Base-by-base conservation (phyloP, 1,284 basidiomycete species). In the Mycosarcoma mackinlayi region DNA sequence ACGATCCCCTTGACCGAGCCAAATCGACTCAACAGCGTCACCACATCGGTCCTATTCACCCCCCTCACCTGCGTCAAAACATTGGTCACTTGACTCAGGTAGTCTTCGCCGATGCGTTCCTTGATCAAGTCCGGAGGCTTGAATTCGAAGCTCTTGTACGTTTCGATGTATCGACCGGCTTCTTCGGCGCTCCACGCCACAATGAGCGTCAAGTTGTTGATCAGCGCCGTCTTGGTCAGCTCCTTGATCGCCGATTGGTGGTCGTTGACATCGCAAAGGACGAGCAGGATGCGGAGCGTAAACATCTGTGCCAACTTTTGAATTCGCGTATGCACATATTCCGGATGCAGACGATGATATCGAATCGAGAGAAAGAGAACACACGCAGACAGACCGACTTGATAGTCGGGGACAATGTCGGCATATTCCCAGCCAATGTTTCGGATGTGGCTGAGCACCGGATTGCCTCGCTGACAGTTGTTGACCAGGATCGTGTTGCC, bases 11-110 rank as follows among this genome's bases (percentile, higher is more conserved):
- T 52, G n/a, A 60, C 53, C 16, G 34, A 55, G 0, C 61, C 64
- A 23, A 70, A 75, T 8, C 33, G 33, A 6, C 48, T 73, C 25
- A 40, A 94, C 91, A 99, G 85, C 1, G 94, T 96, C 83, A 94
- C 89, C 1, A 95, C 93, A 78, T 99, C 96, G 0, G 95, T 98
- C 86, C 95, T 97, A 85, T 98, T 98, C 57, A 99, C 91, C 74
- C 92, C 94, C 77, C 88, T 90, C 69, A 98, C 91, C 70, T 89
- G 90, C 0, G 95, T 98, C 31, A 99, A 85, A 0, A 92, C 88
- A n/a, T 89, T 88, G 35, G 91, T 91, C 13, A 98, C 84, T 75
- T 93, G 87, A 6, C 92, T 88, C 63, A 87, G 84, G 79, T 96
- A 94, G 75, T 92, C 91, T 74, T 94, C 92, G 79, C 94, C 92